Conservation (phyloP, 2,329 filamentous ascomycete genomes). For the Phialocephala subalpina region DNA sequence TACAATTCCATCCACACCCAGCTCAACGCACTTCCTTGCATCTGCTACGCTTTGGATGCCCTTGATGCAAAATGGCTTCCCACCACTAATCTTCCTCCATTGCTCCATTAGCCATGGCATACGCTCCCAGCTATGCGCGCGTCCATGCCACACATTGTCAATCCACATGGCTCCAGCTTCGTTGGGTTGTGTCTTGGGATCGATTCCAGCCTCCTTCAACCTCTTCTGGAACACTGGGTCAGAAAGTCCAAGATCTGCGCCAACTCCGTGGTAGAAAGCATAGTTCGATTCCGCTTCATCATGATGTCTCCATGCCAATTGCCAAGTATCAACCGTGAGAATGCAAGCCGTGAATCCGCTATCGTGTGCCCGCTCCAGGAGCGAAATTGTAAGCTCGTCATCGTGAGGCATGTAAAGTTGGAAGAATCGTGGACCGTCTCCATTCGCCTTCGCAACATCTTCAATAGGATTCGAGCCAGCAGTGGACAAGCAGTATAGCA, state of each 20-base stretch:
- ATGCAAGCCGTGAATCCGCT: constrained; percentile 65
- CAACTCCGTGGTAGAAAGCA: constrained; percentile 68
- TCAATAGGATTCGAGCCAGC: constrained; percentile 62
- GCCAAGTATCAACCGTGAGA: constrained; percentile 70
- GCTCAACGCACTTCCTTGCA: constrained; percentile 62
- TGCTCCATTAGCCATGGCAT: constrained; percentile 66
- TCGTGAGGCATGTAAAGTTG: constrained; percentile 72
- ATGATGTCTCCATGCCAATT: constrained; percentile 67
- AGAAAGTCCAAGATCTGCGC: constrained; percentile 63
- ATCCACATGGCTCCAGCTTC: constrained; percentile 68
- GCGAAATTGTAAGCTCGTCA: constrained; percentile 62
- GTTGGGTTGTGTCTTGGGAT: constrained; percentile 58
- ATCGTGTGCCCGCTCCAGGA: constrained; percentile 62
- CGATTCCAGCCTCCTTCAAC: constrained; percentile 59
- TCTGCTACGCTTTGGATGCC: constrained; percentile 68
- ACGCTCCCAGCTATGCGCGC: constrained; percentile 69
- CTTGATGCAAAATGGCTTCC: constrained; percentile 67
- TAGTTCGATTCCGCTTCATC: constrained; percentile 65
- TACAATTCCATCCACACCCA: constrained; percentile 67
- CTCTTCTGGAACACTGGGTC: constrained; percentile 67
- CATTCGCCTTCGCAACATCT: constrained; percentile 63
- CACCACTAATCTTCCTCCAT: constrained; percentile 65
- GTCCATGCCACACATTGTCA: constrained; percentile 69
- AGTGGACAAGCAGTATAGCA: constrained; percentile 67
- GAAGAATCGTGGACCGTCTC: constrained; percentile 61